phyloP scores from a whole-genome alignment of 768 basidiomycete species.

The Mycena belliarum region DNA sequence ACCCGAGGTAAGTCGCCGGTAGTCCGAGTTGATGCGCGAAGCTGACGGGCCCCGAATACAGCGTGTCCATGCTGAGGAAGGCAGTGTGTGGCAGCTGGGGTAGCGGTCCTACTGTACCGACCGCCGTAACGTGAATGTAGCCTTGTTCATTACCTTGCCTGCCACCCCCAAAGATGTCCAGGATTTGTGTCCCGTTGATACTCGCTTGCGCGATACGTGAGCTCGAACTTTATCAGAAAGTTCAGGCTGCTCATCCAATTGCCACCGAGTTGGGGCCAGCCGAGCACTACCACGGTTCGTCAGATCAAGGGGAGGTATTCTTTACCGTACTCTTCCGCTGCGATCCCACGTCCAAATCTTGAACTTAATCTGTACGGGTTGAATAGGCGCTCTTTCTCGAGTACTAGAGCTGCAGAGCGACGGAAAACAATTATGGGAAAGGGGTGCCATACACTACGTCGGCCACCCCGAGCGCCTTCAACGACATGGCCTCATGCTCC shows the following conservation, averaged over 20 bases:
- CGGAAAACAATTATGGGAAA: not conserved
- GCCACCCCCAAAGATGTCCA: not conserved
- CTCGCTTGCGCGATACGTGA: not conserved
- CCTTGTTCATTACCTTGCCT: not conserved
- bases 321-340: not conserved
- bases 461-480: slow-evolving; percentile 40
- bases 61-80: slow-evolving; percentile 48
- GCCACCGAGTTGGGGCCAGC: not conserved
- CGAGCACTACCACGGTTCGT: not conserved
- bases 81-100: slow-evolving; percentile 55
- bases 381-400: too few relatives aligned
- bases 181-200: not conserved
- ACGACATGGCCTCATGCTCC: slow-evolving; percentile 36
- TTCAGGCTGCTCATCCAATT: not conserved
- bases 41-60: slow-evolving; percentile 16
- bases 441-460: slow-evolving; percentile 34
- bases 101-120: not conserved
- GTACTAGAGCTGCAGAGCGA: too few relatives aligned
- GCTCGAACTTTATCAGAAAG: not conserved
- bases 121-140: not conserved
- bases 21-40: not conserved
- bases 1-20: slow-evolving; percentile 45
- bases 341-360: slow-evolving; percentile 4
- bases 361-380: slow-evolving; percentile 2
- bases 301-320: not conserved